A percentile compares a stretch with the other conserved stretches of the same genome.
Evolutionary conservation across 2,329 filamentous ascomycete species (phyloP).

Genomic region (Stagonosporopsis vannaccii): DNA sequence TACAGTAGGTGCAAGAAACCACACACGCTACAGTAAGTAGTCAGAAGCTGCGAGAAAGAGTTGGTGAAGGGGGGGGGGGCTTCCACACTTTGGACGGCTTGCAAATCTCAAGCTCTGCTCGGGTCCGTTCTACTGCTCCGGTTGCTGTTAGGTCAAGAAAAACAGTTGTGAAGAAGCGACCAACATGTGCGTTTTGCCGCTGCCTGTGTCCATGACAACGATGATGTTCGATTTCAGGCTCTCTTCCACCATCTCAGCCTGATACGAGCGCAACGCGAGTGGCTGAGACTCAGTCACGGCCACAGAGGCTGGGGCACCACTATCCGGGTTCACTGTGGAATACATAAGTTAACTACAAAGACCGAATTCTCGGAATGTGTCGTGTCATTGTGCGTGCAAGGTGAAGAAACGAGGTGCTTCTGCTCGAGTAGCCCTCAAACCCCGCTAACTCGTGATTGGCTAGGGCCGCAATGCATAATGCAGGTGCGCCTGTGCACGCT

Average conservation of each 20-base stretch:
- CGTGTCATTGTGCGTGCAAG: background rate
- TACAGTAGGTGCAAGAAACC: slow-evolving; percentile 57
- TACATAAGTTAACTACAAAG: slow-evolving; percentile 3
- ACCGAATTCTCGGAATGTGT: background rate
- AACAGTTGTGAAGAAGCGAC: background rate
- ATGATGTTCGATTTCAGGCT: slow-evolving; percentile 56
- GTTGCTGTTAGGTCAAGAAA: slow-evolving; percentile 19
- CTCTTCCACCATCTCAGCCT: slow-evolving; percentile 58
- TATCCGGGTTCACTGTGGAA: slow-evolving; percentile 2
- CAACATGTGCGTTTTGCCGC: slow-evolving; percentile 57
- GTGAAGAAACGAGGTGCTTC: slow-evolving; percentile 4
- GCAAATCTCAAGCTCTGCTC: slow-evolving; percentile 52
- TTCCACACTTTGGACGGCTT: slow-evolving; percentile 44
- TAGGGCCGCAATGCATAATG: slow-evolving; percentile 3
- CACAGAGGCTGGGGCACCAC: slow-evolving; percentile 10
- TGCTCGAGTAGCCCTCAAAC: background rate
- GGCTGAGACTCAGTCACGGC: slow-evolving; percentile 13
- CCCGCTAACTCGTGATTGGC: slow-evolving; percentile 15
- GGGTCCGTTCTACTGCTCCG: slow-evolving; percentile 54
- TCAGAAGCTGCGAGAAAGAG: background rate
- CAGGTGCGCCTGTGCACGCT: background rate
- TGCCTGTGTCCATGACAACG: slow-evolving; percentile 59
- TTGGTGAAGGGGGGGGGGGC: too few relatives aligned
- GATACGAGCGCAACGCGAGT: slow-evolving; percentile 53
- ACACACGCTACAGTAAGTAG: slow-evolving; percentile 47